These are phyloP conservation scores for Mycena venus DNA, from an alignment of 768 basidiomycete species.

Conservation along the genomic window DNA sequence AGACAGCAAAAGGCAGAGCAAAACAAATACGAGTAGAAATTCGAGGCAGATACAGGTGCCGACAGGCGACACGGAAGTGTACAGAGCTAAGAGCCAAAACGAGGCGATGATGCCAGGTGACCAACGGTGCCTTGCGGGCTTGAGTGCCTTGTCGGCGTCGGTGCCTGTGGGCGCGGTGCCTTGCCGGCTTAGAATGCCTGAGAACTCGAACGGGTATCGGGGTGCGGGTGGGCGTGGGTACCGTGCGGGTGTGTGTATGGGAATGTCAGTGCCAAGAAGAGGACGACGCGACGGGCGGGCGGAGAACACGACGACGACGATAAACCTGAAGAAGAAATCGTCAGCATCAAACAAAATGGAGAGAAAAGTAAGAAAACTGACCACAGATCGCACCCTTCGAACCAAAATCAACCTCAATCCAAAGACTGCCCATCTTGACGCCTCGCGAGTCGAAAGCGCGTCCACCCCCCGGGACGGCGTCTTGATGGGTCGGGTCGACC, in stretches of 20 bases:
- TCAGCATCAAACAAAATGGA: background rate
- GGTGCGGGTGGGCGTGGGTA: background rate
- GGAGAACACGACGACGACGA: background rate
- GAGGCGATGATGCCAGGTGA: background rate
- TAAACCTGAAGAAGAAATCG: background rate
- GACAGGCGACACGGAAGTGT: too few species aligned
- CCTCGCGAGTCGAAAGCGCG: conserved; percentile 21
- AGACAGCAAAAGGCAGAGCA: too few species aligned
- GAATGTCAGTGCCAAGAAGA: background rate
- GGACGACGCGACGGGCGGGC: background rate
- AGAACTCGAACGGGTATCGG: background rate
- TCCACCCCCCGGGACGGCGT: conserved; percentile 13
- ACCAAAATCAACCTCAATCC: background rate
- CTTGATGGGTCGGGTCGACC: conserved; percentile 13
- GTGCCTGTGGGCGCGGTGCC: conserved; percentile 1
- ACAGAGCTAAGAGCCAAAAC: too few species aligned
- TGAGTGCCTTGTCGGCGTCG: background rate
- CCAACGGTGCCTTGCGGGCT: background rate
- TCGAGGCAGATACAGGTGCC: too few species aligned
- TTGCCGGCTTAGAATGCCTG: background rate
- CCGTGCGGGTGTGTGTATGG: background rate
- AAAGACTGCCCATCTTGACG: conserved; percentile 8
- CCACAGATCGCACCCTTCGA: background rate
- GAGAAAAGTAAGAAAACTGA: background rate
- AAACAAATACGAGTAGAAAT: too few species aligned